Evolutionary conservation across 352 stramenopile genomes (phyloP).

Genomic region (Phytophthora ohioensis): DNA sequence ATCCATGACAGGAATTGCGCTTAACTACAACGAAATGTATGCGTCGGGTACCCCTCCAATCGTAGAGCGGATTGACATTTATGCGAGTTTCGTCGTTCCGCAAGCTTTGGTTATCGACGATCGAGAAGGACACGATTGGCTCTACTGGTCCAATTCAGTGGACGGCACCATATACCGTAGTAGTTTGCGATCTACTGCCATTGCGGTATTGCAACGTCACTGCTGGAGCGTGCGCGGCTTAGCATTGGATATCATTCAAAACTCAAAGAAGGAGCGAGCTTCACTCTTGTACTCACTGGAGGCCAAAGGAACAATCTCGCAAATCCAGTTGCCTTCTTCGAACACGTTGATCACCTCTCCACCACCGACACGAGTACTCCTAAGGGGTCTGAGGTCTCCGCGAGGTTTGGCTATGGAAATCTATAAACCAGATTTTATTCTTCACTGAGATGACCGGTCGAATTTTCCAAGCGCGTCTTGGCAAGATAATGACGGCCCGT

Average conservation of each 20-base stretch:
- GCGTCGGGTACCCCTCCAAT: conserved; percentile 56
- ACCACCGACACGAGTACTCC: conserved; percentile 28
- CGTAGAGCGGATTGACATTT: conserved; percentile 58
- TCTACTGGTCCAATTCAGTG: conserved; percentile 80
- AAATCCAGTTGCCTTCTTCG: conserved; percentile 17
- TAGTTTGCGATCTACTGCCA: conserved; percentile 50
- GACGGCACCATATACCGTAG: conserved; percentile 74
- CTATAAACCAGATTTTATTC: conserved; percentile 48
- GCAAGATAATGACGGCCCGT: conserved; percentile 7
- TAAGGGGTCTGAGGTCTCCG: conserved; percentile 56
- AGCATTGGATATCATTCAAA: conserved; percentile 16
- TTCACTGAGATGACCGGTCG: conserved; percentile 81
- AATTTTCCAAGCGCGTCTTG: conserved; percentile 44
- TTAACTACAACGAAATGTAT: conserved; percentile 63
- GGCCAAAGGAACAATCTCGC: conserved; percentile 60
- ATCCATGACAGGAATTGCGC: conserved; percentile 52
- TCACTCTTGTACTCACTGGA: conserved; percentile 70
- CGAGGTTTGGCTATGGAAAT: conserved; percentile 60
- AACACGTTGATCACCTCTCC: conserved; percentile 5
- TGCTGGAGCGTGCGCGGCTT: conserved; percentile 69
- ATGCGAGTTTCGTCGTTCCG: conserved; percentile 43
- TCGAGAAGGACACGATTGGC: conserved; percentile 39
- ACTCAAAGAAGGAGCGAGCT: background rate
- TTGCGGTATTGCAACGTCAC: conserved; percentile 51
- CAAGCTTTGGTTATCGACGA: conserved; percentile 61